Evolutionary conservation across 2,329 filamentous ascomycete genomes (phyloP), one percentile per base, ranked within the genome.

Genomic region (Zarea fungicola): DNA sequence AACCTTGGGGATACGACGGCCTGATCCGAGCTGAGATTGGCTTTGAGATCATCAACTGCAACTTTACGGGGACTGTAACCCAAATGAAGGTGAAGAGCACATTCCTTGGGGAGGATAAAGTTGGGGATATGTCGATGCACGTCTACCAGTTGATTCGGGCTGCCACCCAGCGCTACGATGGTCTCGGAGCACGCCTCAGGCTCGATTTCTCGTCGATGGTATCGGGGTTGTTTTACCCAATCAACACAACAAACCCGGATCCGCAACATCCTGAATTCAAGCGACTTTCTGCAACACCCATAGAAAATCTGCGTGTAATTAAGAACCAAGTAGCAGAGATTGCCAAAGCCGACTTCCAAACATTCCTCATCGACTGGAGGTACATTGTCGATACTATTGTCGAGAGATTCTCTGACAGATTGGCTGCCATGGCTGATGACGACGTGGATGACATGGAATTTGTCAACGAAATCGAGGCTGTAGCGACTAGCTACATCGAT

Each of bases 11-110:
- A 10, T 71, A 86, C n/a, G 79, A 87, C 56, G 83, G 81, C 0
- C 68, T 87, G 16, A 63, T 87, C 2, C 75, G 84, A 8, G 83
- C 83, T 73, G 85, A 88, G 58, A 74, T 75, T 14, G 85, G 85
- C 0, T 87, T 87, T 55, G 85, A 89, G 62, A 71, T 87, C 46
- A 84, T 88, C 43, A 68, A 84, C n/a, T 89, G 84, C 61, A 68
- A 82, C 45, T 87, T 89, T 39, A 54, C 56, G 9, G 53, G 65
- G 2, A 70, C 70, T 1, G 53, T 79, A 10, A 60, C 66, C 16
- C 59, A 68, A 18, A 51, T 72, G 1, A 61, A 61, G 4, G 60
- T 64, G 21, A 56, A 60, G 23, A 62, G 60, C 18, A 60, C 54
- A 29, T 52, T 57, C 29, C 21, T 58, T 32, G 14, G 25, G 1